These are phyloP conservation scores for Alternaria gansuensis DNA, from an alignment of 2,329 filamentous ascomycete species.

Conservation along the genomic window DNA sequence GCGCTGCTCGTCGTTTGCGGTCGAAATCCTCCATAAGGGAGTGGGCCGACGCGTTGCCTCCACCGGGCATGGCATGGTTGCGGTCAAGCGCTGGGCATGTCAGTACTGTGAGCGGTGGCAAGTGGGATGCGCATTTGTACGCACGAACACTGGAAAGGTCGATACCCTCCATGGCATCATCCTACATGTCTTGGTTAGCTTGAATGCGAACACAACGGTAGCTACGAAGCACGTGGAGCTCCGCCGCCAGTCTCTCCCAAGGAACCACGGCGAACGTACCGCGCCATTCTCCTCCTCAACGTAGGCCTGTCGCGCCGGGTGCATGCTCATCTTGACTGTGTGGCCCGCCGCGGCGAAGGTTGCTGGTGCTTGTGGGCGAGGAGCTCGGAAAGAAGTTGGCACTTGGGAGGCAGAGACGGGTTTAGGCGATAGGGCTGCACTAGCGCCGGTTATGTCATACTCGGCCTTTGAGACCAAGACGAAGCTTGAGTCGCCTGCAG, in stretches of 20 bases:
- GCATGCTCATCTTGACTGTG: conserved; percentile 64
- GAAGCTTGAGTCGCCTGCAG: conserved; percentile 17
- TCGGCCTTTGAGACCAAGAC: conserved; percentile 27
- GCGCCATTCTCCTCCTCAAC: conserved; percentile 82
- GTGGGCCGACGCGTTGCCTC: conserved; percentile 81
- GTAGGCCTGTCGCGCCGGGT: conserved; percentile 90
- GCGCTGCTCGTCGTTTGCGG: conserved; percentile 86
- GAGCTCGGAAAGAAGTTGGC: conserved; percentile 35
- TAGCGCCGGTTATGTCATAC: conserved; percentile 42
- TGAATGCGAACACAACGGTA: conserved; percentile 10
- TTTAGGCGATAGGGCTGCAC: conserved; percentile 42
- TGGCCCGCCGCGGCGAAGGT: conserved; percentile 25
- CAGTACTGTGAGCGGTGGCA: background rate
- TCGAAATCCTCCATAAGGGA: conserved; percentile 88
- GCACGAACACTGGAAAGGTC: conserved; percentile 66
- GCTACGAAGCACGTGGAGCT: conserved; percentile 28
- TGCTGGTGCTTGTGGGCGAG: conserved; percentile 23
- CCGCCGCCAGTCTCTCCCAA: conserved; percentile 24
- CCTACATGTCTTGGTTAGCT: conserved; percentile 49
- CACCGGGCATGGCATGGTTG: conserved; percentile 82
- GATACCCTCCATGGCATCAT: conserved; percentile 65
- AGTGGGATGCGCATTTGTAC: conserved; percentile 47
- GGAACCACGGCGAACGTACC: conserved; percentile 60
- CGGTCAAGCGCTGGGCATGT: conserved; percentile 67
- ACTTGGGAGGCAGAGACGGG: conserved; percentile 29